Base-by-base conservation (phyloP, 2,329 filamentous ascomycete genomes). In the Paracamarosporium sp. region DNA sequence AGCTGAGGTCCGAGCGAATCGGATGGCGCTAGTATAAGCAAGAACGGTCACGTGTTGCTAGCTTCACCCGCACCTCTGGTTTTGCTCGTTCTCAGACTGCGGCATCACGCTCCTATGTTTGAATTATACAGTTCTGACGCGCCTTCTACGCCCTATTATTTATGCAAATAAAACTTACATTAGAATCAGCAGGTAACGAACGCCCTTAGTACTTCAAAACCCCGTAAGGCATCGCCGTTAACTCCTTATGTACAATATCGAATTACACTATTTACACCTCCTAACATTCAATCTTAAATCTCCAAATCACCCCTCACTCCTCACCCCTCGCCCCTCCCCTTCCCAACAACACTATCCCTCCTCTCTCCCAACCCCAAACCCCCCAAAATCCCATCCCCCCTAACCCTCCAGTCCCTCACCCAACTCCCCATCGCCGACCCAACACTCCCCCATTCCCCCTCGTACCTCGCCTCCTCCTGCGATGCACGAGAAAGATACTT, bases 401-500 rank as follows among this genome's bases (percentile, higher is more conserved):
- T 57, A 12, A 9, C 44, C 54, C 60, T 56, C 54, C 60, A 64
- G 57, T 54, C 56, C 50, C 50, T 52, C 11, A 63, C 57, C 59
- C 58, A 60, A 40, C 57, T 64, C 53, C 61, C 61, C 54, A 59
- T 57, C 24, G 44, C 35, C 31, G 56, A 50, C 7, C 59, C 59
- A 8, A 57, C 30, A n/a, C 45, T 48, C 20, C 20, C 31, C 46
- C 47, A 46, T 64, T 61, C 25, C 57, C 50, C 59, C 55, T 51
- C 64, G 63, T 53, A 70, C 53, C 45, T 55, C 48, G 67, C 68
- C 67, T 65, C 64, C 64, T 62, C 76, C 53, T 12, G 27, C n/a
- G 55, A 71, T 13, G 45, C 27, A 61, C 54, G 69, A 56, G 58
- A 63, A 53, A 56, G 66, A 57, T 80, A 79, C 57, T 66, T 74